A percentile compares a stretch with the other conserved stretches of the same genome.
Evolutionary conservation across 345 rosid species (phyloP).

Genomic region (Citrus medica): DNA sequence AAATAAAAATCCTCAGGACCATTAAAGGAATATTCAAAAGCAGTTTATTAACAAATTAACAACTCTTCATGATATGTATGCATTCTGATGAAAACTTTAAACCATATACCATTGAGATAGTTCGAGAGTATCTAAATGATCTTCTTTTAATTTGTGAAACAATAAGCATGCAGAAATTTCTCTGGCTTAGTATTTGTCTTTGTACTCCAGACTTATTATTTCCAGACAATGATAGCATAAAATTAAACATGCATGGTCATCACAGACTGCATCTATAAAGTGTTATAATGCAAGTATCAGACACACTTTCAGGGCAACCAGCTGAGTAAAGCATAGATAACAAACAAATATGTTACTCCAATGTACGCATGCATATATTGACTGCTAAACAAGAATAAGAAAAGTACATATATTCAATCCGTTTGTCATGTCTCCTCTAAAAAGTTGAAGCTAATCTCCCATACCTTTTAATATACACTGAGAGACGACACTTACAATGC

Average conservation of each 20-base stretch:
- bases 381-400: background rate
- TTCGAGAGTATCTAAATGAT: background rate
- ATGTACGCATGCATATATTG: background rate
- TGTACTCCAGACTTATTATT: background rate
- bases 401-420: background rate
- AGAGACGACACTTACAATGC: background rate
- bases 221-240: background rate
- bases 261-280: background rate
- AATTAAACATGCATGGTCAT: background rate
- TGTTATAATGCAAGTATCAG: background rate
- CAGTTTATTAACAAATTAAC: background rate
- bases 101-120: background rate
- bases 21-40: background rate
- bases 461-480: background rate
- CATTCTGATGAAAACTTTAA: background rate
- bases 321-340: background rate
- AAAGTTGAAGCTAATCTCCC: background rate
- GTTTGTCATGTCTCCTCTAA: background rate
- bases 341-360: background rate
- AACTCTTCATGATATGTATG: background rate
- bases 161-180: background rate
- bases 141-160: background rate
- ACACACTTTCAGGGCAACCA: background rate
- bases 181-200: background rate
- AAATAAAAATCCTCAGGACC: background rate